A percentile compares a stretch with the other conserved stretches of the same genome.
phyloP scores from a whole-genome alignment of 306 rosid species.

The Castanea mollissima region DNA sequence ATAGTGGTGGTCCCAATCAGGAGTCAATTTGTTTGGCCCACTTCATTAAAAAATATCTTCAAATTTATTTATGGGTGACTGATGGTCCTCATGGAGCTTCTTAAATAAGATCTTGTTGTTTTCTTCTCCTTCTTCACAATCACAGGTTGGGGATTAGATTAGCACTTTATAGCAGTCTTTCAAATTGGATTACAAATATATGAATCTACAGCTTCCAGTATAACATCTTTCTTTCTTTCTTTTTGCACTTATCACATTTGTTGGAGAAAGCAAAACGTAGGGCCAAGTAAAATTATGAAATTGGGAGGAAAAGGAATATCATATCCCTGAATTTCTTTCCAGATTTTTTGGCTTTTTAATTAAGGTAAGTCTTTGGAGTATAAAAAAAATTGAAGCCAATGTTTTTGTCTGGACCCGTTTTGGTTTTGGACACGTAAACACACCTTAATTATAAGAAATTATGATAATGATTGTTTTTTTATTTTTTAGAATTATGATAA shows the following conservation, averaged over 20 bases:
- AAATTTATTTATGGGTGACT: not conserved
- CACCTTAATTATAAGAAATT: no score
- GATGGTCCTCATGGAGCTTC: not conserved
- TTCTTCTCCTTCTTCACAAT: not conserved
- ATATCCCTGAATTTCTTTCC: no score
- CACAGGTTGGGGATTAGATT: not conserved
- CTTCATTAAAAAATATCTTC: slow-evolving; percentile 13
- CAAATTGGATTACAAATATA: not conserved
- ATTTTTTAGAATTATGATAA: no score
- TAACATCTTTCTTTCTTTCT: not conserved
- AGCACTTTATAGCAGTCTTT: not conserved
- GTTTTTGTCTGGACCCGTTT: not conserved
- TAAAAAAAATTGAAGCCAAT: not conserved
- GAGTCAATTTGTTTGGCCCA: slow-evolving; percentile 37
- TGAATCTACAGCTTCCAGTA: not conserved
- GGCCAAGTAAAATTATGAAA: not conserved
- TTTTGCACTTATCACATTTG: not conserved
- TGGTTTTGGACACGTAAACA: no score
- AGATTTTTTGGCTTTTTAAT: no score
- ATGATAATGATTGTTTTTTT: no score
- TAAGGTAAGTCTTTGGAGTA: not conserved
- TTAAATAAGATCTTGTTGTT: not conserved
- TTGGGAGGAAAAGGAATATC: not conserved
- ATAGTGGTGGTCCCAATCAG: slow-evolving; percentile 26
- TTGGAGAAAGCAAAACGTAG: not conserved